These are phyloP conservation scores for Zea mays DNA, from an alignment of 176 grass and related monocot species.

Conservation along the genomic window DNA sequence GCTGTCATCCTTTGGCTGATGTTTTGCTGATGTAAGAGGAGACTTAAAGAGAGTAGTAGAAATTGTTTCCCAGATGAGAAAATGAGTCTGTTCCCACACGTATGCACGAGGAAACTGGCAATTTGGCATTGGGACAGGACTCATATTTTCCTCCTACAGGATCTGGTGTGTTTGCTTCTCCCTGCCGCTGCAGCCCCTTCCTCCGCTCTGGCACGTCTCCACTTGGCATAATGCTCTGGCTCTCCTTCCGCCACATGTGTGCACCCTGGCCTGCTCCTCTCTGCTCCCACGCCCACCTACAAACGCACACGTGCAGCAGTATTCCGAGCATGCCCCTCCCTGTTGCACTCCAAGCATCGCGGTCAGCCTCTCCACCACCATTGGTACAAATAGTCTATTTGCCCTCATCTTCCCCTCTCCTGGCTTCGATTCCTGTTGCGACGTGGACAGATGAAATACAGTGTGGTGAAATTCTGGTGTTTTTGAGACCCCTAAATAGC, in stretches of 20 bases:
- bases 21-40: neutral
- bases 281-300: neutral
- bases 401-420: neutral
- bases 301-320: neutral
- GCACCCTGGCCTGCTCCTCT: neutral
- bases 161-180: neutral
- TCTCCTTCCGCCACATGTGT: neutral
- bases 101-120: neutral
- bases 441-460: neutral
- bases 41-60: neutral
- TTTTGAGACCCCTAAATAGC: neutral
- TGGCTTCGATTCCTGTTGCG: neutral
- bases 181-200: neutral
- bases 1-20: neutral
- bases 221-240: neutral
- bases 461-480: neutral
- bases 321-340: neutral
- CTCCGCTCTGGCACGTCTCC: neutral
- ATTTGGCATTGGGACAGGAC: neutral
- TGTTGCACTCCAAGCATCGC: neutral
- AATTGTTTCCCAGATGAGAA: neutral
- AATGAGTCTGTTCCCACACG: neutral
- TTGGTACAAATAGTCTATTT: neutral
- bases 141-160: neutral
- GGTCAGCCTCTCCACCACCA: neutral